Evolutionary conservation across 495 filamentous ascomycete genomes (phyloP), one percentile per base, ranked within the genome.

Genomic region (Lepraria neglecta): DNA sequence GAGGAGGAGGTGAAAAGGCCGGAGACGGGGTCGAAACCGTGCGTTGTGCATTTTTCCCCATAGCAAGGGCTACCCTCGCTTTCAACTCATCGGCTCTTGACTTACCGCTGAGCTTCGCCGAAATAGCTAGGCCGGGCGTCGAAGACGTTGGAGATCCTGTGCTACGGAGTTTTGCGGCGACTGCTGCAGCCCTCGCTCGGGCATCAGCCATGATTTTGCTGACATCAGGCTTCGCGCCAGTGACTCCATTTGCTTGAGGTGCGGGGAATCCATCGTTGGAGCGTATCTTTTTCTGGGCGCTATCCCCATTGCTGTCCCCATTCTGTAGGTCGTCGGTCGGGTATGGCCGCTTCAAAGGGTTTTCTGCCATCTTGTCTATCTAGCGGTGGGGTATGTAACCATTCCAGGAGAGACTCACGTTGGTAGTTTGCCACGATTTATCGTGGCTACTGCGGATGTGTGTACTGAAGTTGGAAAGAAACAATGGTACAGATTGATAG

Each of bases 21-120:
- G 9, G 35, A 38, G 35, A 7, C 12, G 35, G 35, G 24, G 24
- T 24, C 30, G 48, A 50, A 67, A 62, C 64, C 68, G 74, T 73
- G 69, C 72, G 75, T 54, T 71, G 77, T 61, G 43, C 77, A 75
- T 64, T 82, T 82, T 72, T 78, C 48, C 80, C 80, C 19, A 89
- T 86, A 52, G 89, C 86, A 50, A 88, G 87, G 44, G 87, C 87
- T 12, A 95, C 86, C 70, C 89, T 80, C 4, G 91, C 90, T 72
- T 88, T 95, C 76, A 96, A 84, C 73, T 78, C 84, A 78, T 76
- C 85, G 52, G 74, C 76, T 64, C 69, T 76, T 28, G 80, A 80
- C 73, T 78, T 76, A 4, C 74, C 74, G 73, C 61, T 79, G 75
- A 66, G 82, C 70, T 58, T 57, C 55, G 68, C 59, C 55, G 76